Evolutionary conservation across 1,284 basidiomycete species (phyloP).

Genomic region (Takashimella tepidaria): DNA sequence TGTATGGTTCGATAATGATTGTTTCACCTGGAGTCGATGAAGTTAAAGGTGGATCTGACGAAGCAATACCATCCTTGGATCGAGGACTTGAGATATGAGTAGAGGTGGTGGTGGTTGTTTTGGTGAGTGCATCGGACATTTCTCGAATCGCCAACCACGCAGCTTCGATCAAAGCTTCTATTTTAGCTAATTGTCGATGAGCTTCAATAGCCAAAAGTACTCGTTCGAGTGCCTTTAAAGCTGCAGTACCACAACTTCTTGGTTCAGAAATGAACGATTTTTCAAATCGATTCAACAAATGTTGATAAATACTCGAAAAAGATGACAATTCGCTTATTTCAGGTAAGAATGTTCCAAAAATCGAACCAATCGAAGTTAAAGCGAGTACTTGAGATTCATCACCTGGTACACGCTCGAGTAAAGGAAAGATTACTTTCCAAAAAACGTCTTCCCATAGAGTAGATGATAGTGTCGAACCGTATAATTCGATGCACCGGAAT

Average conservation of each 20-base stretch:
- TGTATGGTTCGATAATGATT: constrained; percentile 56
- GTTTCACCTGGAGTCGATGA: too few species aligned
- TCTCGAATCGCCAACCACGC: constrained; percentile 67
- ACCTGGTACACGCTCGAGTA: constrained; percentile 68
- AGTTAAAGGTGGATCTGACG: too few species aligned
- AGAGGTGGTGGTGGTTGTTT: constrained; percentile 28
- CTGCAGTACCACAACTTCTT: constrained; percentile 66
- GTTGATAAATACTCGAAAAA: constrained; percentile 65
- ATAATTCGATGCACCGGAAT: constrained; percentile 88
- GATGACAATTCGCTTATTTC: constrained; percentile 64
- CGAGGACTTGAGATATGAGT: not conserved
- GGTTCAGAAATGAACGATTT: constrained; percentile 65
- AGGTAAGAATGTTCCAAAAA: constrained; percentile 73
- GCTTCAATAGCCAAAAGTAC: constrained; percentile 56
- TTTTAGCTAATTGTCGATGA: constrained; percentile 5
- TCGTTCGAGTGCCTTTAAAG: constrained; percentile 73
- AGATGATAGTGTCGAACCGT: constrained; percentile 72
- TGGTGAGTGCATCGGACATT: constrained; percentile 58
- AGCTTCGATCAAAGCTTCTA: constrained; percentile 48
- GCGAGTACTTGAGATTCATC: constrained; percentile 86
- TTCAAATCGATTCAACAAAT: constrained; percentile 64
- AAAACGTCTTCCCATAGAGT: constrained; percentile 83
- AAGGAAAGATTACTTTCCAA: constrained; percentile 82
- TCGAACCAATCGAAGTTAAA: constrained; percentile 72
- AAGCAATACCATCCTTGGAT: constrained; percentile 8